Evolutionary conservation across 1,284 basidiomycete genomes (phyloP), one percentile per base, ranked within the genome.

Genomic region (Porodaedalea pini): DNA sequence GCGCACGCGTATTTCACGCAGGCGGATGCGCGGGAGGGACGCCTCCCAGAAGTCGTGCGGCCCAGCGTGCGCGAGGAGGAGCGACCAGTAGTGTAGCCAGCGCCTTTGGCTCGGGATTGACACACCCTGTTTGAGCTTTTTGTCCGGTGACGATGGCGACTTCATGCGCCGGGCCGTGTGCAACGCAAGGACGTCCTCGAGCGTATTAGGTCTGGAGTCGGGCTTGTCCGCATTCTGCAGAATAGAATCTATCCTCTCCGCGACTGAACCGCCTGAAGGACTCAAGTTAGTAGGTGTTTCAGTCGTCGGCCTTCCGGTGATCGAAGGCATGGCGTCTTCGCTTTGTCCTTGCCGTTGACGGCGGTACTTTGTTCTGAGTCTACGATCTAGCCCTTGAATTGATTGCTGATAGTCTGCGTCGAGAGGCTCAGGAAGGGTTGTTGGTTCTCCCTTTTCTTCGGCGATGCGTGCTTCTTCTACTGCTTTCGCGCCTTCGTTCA

Each of bases 81-180:
- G 74, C 1, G 85, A 81, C 87, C 86, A 90, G 65, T 90, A 90
- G 62, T 79, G 78, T 11, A 90, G 71, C 77, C 83, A 90, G 11
- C 88, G 78, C 4, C 81, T 76, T 67, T 90, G 88, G 59, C 83
- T 86, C 0, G 88, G 86, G 61, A 90, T 88, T 63, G 84, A 88
- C 36, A 90, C 85, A 15, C 87, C 87, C 66, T 81, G 82, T 64
- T 80, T 82, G 19, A 67, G 63, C 61, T 81, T 83, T 59, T 73
- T 73, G 59, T 65, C 60, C 40, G 66, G 56, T 17, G 74, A 72
- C 3, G 74, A 67, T 2, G 75, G 70, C 2, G 74, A 64, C 63
- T 82, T 86, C 88, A 90, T 90, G 5, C 88, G 79, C 43, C 78
- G 75, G 0, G 83, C 77, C 0, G 86, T 87, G 66, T 90, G 87